A percentile compares a stretch with the other conserved stretches of the same genome.
Evolutionary conservation across 192 early-diverging fungal genomes (phyloP).

Genomic region (Coemansia umbellata): DNA sequence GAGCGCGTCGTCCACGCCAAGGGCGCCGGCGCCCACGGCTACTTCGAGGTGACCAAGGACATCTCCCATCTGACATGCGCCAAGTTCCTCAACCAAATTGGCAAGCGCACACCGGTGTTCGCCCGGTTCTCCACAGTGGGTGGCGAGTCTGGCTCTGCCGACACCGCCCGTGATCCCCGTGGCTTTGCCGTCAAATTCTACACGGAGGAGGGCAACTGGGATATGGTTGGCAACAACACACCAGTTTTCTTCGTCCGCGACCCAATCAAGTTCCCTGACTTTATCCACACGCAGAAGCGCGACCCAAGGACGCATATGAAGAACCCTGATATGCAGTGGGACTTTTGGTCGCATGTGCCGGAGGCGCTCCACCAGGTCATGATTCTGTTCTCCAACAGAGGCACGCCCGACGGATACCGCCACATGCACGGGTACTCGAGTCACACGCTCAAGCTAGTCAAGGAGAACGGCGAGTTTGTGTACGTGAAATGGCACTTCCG

Average conservation of each 20-base stretch:
- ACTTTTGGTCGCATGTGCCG: conserved; percentile 57
- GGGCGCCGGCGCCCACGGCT: conserved; percentile 59
- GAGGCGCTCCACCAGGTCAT: conserved; percentile 56
- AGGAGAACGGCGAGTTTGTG: conserved; percentile 55
- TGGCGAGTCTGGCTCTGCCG: conserved; percentile 58
- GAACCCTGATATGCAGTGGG: conserved; percentile 54
- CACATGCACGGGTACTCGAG: conserved; percentile 40
- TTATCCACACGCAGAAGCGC: conserved; percentile 65
- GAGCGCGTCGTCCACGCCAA: conserved; percentile 61
- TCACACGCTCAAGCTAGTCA: conserved; percentile 54
- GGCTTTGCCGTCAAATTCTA: conserved; percentile 73
- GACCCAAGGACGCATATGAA: conserved; percentile 57
- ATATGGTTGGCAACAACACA: conserved; percentile 80
- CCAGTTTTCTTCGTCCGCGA: conserved; percentile 76
- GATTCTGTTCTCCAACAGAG: conserved; percentile 71
- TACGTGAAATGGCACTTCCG: conserved; percentile 85
- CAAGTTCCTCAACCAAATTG: conserved; percentile 56
- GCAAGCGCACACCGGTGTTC: conserved; percentile 68
- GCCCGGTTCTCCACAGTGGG: conserved; percentile 64
- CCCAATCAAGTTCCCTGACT: conserved; percentile 58
- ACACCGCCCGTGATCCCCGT: conserved; percentile 67
- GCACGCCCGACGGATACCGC: conserved; percentile 61
- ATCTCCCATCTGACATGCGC: conserved; percentile 64
- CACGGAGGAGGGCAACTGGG: conserved; percentile 75
- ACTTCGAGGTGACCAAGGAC: conserved; percentile 71